Conservation (phyloP, 164 flowering plant species). For the Magnolia officinalis region DNA sequence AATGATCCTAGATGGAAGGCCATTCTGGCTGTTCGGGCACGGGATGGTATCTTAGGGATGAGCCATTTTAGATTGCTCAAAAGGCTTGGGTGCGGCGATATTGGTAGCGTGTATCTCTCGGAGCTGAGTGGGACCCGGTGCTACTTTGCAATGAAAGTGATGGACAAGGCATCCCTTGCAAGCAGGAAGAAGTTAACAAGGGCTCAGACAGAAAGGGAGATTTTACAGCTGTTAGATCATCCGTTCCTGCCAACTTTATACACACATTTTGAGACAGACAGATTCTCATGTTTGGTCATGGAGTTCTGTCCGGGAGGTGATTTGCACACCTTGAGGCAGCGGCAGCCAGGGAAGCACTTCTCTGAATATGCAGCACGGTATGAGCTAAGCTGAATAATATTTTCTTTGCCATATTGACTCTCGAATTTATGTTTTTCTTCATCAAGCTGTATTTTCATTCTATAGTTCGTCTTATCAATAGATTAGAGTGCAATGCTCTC, state of each 20-base stretch:
- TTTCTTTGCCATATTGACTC: not conserved
- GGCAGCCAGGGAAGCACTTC: constrained; percentile 62
- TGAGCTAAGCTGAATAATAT: constrained; percentile 11
- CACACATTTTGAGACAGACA: constrained; percentile 55
- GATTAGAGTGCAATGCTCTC: not conserved
- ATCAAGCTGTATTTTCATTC: not conserved
- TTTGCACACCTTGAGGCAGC: constrained; percentile 76
- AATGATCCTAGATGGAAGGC: constrained; percentile 98
- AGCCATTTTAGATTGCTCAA: constrained; percentile 68
- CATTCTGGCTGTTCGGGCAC: constrained; percentile 75
- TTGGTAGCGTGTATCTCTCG: constrained; percentile 60
- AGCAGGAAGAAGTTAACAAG: constrained; percentile 64
- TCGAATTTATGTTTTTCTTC: not conserved
- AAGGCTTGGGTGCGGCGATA: constrained; percentile 74
- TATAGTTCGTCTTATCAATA: not conserved
- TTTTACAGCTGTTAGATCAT: constrained; percentile 67
- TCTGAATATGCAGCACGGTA: constrained; percentile 76
- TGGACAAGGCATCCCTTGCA: constrained; percentile 76
- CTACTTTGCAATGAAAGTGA: constrained; percentile 71
- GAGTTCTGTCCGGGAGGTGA: constrained; percentile 95
- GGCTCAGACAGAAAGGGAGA: constrained; percentile 71
- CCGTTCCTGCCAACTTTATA: constrained; percentile 74
- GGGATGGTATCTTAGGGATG: constrained; percentile 90
- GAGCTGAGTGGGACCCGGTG: constrained; percentile 44
- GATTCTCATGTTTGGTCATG: constrained; percentile 66